Evolutionary conservation across 2,329 filamentous ascomycete genomes (phyloP), one percentile per base, ranked within the genome.

Genomic region (Cladosporium halotolerans): DNA sequence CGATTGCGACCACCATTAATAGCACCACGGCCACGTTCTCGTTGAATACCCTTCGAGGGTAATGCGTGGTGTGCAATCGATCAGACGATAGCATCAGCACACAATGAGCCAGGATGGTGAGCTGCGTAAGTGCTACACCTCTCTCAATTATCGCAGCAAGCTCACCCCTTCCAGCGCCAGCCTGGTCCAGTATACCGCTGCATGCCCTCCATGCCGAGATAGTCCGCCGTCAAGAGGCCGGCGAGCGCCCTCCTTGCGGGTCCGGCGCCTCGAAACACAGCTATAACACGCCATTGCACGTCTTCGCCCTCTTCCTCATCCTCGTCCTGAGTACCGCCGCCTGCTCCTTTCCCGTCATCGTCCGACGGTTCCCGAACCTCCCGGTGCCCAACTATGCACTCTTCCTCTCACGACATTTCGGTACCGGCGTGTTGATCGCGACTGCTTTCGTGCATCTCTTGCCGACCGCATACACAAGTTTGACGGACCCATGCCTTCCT

Each of bases 401-500:
- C 50, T 83, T 83, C 63, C 66, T 82, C 45, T 80, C 77, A 2
- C 74, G 81, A 57, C 80, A 83, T 63, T 80, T 81, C 58, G 78
- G 78, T 31, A 80, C 78, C 0, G 78, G 78, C 6, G 78, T 81
- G 7, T 66, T 81, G 36, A 79, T 81, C 47, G 78, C 78, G 9
- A 80, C 78, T 11, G 78, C 78, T 14, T 81, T 81, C 58, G 77
- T 80, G 3, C 78, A 81, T 64, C 71, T 84, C n/a, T 73, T 84
- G 4, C 81, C 81, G 9, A 84, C 81, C 1, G 81, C 81, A 18
- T 84, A 83, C 60, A 71, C 74, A 16, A 83, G 78, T 11, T 68
- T 84, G 32, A 82, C 80, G 9, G 77, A 84, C 60, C 77, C 79
- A 68, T 85, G 82, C 70, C 81, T 95, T 0, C 88, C 89, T 8